Evolutionary conservation across 306 rosid genomes (phyloP), one percentile per base, ranked within the genome.

Genomic region (Begonia fuchsioides): DNA sequence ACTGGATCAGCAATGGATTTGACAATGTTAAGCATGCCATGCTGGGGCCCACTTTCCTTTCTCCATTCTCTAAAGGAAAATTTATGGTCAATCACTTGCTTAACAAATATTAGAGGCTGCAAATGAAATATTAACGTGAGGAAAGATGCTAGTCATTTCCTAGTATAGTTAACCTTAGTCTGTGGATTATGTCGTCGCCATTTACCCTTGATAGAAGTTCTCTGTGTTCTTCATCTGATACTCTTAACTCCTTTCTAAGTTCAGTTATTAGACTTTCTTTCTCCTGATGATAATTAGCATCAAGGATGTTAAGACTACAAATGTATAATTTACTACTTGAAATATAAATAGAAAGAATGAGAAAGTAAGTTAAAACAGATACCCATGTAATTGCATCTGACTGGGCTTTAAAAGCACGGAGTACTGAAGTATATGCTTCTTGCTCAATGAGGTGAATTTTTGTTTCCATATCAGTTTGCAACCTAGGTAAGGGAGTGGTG

Each of bases 61-160:
- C 94, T 82, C 98, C 98, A 92, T 57, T 92, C 96, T 69, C 99
- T 92, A 67, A 55, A 32, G 15, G 62, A 65, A 49, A 17, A 62
- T 13, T 58, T 56, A 39, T 61, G 32, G 57, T 47, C 39, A 17
- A 39, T 54, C 51, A 57, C 17, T 26, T 14, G 3, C 13, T 58
- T 45, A 58, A 39, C 15, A 56, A 44, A 47, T 7, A 11, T n/a
- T n/a, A n/a, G n/a, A n/a, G n/a, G n/a, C n/a, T n/a, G n/a, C 9
- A 3, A 26, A 47, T 15, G 15, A 11, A 46, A 1, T 26, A 26
- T 14, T 15, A 9, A 47, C 50, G 1, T n/a, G 12, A 47, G 14
- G 14, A n/a, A 47, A n/a, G 7, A 13, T n/a, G 15, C n/a, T 32
- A 9, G 16, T 13, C 20, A 3, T 47, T 8, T 15, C 2, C 13